Conservation (phyloP, 805 yeast genomes). For the Saturnispora hagleri region DNA sequence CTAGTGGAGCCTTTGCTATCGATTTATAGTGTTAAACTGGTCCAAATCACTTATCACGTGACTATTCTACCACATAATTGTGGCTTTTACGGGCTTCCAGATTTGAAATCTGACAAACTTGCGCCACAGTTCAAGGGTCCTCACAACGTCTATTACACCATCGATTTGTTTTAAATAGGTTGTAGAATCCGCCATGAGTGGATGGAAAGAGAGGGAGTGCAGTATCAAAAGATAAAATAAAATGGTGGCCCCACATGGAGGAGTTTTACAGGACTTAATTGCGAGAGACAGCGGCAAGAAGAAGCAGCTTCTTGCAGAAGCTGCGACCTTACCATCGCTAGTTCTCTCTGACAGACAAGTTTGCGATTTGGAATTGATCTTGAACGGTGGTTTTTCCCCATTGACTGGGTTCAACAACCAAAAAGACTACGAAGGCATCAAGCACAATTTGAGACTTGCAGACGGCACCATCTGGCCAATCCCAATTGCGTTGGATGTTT, state of each 20-base stretch:
- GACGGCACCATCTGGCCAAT: conserved; percentile 83
- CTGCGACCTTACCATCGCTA: conserved; percentile 38
- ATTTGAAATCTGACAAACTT: not conserved
- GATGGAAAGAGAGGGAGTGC: not conserved
- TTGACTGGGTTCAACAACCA: conserved; percentile 57
- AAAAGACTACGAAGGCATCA: conserved; percentile 61
- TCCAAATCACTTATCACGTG: not conserved
- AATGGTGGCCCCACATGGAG: conserved; percentile 89
- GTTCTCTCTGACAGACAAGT: conserved; percentile 76
- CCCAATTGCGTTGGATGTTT: conserved; percentile 83
- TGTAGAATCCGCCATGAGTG: not conserved
- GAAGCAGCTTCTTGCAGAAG: conserved; percentile 47
- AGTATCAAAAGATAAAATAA: not conserved
- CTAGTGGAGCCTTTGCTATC: not conserved
- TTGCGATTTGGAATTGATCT: conserved; percentile 85
- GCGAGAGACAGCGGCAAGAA: conserved; percentile 67
- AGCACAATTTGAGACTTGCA: conserved; percentile 56
- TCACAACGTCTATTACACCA: not conserved
- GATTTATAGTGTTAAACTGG: not conserved
- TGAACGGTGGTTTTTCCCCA: conserved; percentile 93
- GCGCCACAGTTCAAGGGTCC: conserved; percentile 1
- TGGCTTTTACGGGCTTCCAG: not conserved
- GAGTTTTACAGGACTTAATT: conserved; percentile 74
- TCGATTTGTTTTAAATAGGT: not conserved
- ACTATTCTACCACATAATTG: not conserved